Conservation (phyloP, 768 basidiomycete genomes). For the Serpula lacrymans region DNA sequence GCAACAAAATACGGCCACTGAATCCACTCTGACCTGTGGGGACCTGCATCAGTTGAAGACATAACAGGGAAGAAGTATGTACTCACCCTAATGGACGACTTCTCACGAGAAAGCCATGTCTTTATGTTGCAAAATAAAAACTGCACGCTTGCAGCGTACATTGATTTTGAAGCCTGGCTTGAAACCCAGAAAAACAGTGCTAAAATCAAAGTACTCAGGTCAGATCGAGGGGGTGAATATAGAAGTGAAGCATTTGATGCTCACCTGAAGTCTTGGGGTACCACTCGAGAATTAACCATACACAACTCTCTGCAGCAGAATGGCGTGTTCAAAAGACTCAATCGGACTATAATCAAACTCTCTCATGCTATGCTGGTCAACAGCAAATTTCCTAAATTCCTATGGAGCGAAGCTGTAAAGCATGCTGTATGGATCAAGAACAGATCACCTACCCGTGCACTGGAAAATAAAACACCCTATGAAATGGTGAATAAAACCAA, state of each 20-base stretch:
- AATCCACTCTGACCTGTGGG: too few species aligned
- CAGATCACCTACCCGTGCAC: conserved; percentile 12
- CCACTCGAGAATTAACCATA: conserved; percentile 14
- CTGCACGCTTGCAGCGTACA: conserved; percentile 22
- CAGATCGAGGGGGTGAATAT: conserved; percentile 26
- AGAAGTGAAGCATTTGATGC: conserved; percentile 12
- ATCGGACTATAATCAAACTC: conserved; percentile 18
- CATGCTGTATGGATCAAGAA: conserved; percentile 21
- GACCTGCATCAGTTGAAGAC: neutral
- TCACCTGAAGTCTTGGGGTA: conserved; percentile 17
- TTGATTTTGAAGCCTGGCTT: conserved; percentile 22
- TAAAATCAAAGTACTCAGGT: conserved; percentile 15
- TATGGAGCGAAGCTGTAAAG: conserved; percentile 23
- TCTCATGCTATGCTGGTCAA: conserved; percentile 16
- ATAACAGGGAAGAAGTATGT: conserved; percentile 28
- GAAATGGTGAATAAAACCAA: conserved; percentile 18
- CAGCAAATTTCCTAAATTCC: conserved; percentile 12
- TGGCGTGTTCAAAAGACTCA: conserved; percentile 24
- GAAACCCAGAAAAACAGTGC: conserved; percentile 18
- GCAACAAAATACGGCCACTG: too few species aligned
- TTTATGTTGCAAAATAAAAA: conserved; percentile 31
- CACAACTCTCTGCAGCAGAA: conserved; percentile 25
- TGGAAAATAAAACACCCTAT: conserved; percentile 21
- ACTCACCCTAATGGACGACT: conserved; percentile 33
- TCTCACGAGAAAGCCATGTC: conserved; percentile 18